phyloP scores from a whole-genome alignment of 2,329 filamentous ascomycete genomes.

The Reticulascus tulasneorum region DNA sequence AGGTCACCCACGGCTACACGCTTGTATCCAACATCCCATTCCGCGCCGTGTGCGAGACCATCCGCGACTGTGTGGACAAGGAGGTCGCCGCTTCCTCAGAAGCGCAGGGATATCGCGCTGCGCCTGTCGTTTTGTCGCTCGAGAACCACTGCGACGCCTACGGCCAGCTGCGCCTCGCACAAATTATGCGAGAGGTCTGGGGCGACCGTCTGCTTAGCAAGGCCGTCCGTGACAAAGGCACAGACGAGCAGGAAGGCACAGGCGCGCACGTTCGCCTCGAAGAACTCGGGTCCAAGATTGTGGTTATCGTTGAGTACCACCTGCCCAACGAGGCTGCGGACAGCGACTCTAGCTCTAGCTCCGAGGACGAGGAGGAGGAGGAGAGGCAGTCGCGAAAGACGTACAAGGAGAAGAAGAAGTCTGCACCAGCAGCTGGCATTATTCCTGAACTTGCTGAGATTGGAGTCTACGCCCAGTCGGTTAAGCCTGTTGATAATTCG shows the following conservation, averaged over 20 bases:
- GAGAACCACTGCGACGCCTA: slow-evolving; percentile 62
- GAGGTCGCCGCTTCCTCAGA: slow-evolving; percentile 42
- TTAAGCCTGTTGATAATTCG: slow-evolving; percentile 62
- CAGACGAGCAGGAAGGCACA: slow-evolving; percentile 47
- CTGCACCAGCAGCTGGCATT: slow-evolving; percentile 44
- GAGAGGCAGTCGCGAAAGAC: slow-evolving; percentile 35
- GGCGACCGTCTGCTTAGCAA: slow-evolving; percentile 56
- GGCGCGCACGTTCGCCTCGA: slow-evolving; percentile 52
- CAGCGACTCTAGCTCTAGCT: slow-evolving; percentile 28
- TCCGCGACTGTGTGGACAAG: slow-evolving; percentile 57
- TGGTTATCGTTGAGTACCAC: slow-evolving; percentile 66
- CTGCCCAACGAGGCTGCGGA: slow-evolving; percentile 47
- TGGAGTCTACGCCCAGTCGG: slow-evolving; percentile 66
- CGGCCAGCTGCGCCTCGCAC: slow-evolving; percentile 57
- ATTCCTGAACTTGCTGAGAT: slow-evolving; percentile 62
- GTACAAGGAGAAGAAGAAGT: slow-evolving; percentile 46
- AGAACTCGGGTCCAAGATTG: slow-evolving; percentile 59
- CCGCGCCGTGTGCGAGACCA: slow-evolving; percentile 61
- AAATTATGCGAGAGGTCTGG: slow-evolving; percentile 63
- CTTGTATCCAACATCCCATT: slow-evolving; percentile 64
- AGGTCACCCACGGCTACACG: slow-evolving; percentile 68
- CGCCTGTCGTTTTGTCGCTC: slow-evolving; percentile 61
- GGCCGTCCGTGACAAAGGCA: slow-evolving; percentile 52
- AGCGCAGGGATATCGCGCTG: slow-evolving; percentile 34
- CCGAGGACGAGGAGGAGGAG: slow-evolving; percentile 36